Evolutionary conservation across 208 protist genomes (phyloP), one percentile per base, ranked within the genome.

Genomic region (Trypanosoma theileri): DNA sequence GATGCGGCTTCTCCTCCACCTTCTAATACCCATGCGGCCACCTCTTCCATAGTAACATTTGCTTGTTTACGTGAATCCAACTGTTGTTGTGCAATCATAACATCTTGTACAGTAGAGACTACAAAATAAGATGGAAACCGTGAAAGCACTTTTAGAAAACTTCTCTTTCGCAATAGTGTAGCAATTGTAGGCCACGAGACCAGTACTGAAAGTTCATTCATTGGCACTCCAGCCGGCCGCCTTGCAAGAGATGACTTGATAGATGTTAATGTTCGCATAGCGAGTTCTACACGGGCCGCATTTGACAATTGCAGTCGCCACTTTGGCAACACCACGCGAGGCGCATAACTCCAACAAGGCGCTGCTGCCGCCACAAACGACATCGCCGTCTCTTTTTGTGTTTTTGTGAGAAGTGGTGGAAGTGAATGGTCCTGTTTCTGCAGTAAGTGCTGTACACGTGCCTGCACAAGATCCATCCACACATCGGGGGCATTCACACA

Each of bases 231-330:
- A 22, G 71, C 56, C 1, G 71, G 63, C 7, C 51, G 62, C 11
- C 31, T 54, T 45, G 42, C 62, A 9, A 76, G 57, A 40, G 11
- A 59, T 1, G 28, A 53, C 41, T 61, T 63, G 0, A 66, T 50
- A 4, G 71, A 59, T 7, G 46, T 7, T 7, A 76, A 26, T 50
- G 52, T 48, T n/a, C 66, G 55, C 41, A 66, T 40, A 24, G 58
- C 58, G 3, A 76, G 4, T 51, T 44, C 0, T 16, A 53, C 31
- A 19, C 48, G 24, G 7, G 64, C 62, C 0, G 46, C 31, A 55
- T 70, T 51, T n/a, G 57, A 66, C 17, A 76, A 44, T 1, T 66
- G 71, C 41, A 76, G 22, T 21, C 51, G 2, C 63, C 71, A 76
- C 31, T 1, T 50, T 26, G 58, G 60, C 26, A 46, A 9, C 10